Evolutionary conservation across 805 yeast species (phyloP), one percentile per base, ranked within the genome.

Genomic region (Candida takata): DNA sequence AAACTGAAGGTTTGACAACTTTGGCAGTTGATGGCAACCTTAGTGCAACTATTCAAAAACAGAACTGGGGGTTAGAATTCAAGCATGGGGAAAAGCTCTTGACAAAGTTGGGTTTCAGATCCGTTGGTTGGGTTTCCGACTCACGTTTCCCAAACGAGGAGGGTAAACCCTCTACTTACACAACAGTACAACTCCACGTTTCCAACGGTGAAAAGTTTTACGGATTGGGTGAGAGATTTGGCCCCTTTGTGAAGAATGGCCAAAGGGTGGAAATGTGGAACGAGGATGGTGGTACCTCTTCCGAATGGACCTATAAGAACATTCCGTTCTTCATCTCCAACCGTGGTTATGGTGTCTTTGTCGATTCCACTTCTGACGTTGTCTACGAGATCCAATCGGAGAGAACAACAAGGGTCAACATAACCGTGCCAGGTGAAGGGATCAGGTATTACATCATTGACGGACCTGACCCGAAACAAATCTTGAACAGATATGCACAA

Each of bases 211-310:
- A 47, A 31, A 47, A 45, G 36, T 41, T 47, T 38, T 47, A 30
- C 27, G 51, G 51, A 24, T 41, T 47, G 9, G 51, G 51, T 41
- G 51, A 47, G 34, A 38, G 51, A 36, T 47, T 47, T 16, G 51
- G 51, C n/a, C 47, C 51, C 5, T 45, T 29, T 29, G 46, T 47
- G 13, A 47, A 47, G 34, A 47, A 47, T 30, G 51, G 51, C 9
- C 51, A 47, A 36, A 40, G 47, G 31, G 51, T 47, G 5, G 47
- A 47, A 36, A 42, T 40, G 38, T 47, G 51, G 51, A 47, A 47
- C 23, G 49, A 44, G 27, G 51, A 47, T 25, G 51, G 51, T 35
- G 51, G 51, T 27, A 47, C 51, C 8, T 44, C 47, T 4, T 44
- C 49, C 2, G 51, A 47, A 41, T 41, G 33, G 40, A 36, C 51